Conservation (phyloP, 768 basidiomycete genomes). For the Leccinum rimulosum region DNA sequence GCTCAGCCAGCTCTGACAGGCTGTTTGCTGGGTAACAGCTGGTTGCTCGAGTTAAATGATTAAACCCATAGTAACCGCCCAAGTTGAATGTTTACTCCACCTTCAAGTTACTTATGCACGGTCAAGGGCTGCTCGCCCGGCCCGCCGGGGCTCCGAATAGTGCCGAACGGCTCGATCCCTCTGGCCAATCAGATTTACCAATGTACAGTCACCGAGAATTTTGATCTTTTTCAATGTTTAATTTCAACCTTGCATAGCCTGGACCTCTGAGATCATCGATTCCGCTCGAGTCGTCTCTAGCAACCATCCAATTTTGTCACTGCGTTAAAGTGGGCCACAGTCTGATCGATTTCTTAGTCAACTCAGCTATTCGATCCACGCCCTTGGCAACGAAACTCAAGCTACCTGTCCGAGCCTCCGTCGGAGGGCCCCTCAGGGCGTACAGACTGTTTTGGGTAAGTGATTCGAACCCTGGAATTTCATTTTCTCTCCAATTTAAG, state of each 20-base stretch:
- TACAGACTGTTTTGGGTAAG: neutral
- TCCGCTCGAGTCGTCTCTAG: neutral
- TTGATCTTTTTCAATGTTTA: neutral
- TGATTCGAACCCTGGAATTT: neutral
- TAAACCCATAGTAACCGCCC: too few species aligned
- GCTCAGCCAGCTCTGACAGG: too few species aligned
- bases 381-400: neutral
- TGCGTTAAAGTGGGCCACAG: neutral
- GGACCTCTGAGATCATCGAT: neutral
- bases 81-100: too few species aligned
- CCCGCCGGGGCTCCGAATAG: too few species aligned
- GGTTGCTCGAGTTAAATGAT: too few species aligned
- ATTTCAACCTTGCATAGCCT: neutral
- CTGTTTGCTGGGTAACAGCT: too few species aligned
- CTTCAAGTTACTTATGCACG: too few species aligned
- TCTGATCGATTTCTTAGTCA: neutral
- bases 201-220: neutral
- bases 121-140: too few species aligned
- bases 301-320: neutral
- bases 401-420: neutral
- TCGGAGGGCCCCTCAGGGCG: neutral
- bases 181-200: neutral
- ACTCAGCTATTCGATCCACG: neutral
- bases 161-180: too few species aligned
- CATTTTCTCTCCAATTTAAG: neutral